Base-by-base conservation (phyloP, 2,329 filamentous ascomycete species). In the Ophiocordyceps sinensis region DNA sequence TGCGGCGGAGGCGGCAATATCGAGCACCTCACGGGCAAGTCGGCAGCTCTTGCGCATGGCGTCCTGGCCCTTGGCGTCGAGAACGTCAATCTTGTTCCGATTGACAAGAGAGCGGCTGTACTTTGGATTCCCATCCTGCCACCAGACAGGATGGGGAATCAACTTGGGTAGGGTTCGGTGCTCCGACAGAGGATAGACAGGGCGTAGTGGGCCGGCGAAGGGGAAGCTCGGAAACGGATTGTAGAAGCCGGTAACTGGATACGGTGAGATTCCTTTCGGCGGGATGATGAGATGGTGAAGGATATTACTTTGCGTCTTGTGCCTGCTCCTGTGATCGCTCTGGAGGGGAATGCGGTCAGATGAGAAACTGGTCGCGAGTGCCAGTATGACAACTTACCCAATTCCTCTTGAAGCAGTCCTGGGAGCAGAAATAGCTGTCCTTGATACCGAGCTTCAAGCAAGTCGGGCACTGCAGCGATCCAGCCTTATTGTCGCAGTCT, bases 351-450 rank as follows among this genome's bases (percentile, higher is more conserved):
- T 11, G 29, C 37, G 28, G 50, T 53, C 44, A 52, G 28, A 17
- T 14, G 28, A 21, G 13, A 2, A 19, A 14, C 6, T 12, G 12
- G 15, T 30, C 12, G 26, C 23, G 15, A 4, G 14, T 10, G 10
- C 14, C 5, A 15, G 7, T 5, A 15, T 10, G 32, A 17, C 12
- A n/a, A 35, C 76, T 53, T 78, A 96, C 91, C 91, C 91, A 98
- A 70, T 87, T 98, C 63, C 79, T 82, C 73, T 95, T 96, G 68
- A 98, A 98, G 70, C 91, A 98, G 53, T 96, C 91, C 63, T 98
- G 91, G 26, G 87, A 87, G 69, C 91, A 98, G 67, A 96, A 98
- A 65, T 79, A 95, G 67, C 86, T 94, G 56, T 91, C 85, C 58
- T 88, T 79, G 53, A 79, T 81, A 41, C 82, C 85, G 36, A 88